These are phyloP conservation scores for Xerophyta viscosa DNA, from an alignment of 106 monocot species.

Conservation along the genomic window DNA sequence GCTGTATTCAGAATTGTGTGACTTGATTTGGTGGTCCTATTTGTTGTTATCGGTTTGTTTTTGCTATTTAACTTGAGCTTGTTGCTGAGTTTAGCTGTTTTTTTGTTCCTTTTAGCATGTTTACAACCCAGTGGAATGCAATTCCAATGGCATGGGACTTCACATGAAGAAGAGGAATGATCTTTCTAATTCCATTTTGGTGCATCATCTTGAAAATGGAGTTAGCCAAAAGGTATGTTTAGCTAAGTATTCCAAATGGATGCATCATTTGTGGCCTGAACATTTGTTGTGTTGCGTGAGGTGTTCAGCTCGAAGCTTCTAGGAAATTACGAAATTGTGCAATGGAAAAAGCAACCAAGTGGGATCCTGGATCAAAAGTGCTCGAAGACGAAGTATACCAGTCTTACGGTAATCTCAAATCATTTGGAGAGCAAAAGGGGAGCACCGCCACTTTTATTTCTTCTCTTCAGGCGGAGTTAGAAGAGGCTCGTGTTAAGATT, in stretches of 20 bases:
- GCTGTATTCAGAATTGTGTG: not conserved
- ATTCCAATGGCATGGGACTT: constrained; percentile 11
- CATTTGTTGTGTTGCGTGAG: not conserved
- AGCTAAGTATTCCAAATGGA: not conserved
- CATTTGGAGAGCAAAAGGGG: constrained; percentile 47
- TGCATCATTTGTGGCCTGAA: not conserved
- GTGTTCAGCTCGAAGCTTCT: constrained; percentile 39
- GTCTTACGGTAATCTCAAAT: constrained; percentile 36
- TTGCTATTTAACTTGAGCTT: constrained; percentile 26
- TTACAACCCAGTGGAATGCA: constrained; percentile 9
- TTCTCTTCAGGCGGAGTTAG: constrained; percentile 53
- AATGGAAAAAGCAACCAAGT: constrained; percentile 79
- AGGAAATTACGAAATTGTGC: constrained; percentile 27
- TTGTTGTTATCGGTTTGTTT: not conserved
- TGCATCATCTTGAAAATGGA: constrained; percentile 28
- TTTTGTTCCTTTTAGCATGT: too few species aligned
- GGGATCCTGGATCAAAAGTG: constrained; percentile 52
- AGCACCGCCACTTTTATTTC: constrained; percentile 27
- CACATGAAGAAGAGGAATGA: constrained; percentile 19
- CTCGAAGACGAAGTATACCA: constrained; percentile 29
- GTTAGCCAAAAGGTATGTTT: constrained; percentile 42
- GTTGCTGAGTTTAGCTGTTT: too few species aligned
- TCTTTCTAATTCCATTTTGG: constrained; percentile 12
- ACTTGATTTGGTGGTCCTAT: not conserved
- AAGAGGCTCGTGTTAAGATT: constrained; percentile 39